phyloP scores from a whole-genome alignment of 108 stramenopile species.

The Nitzschia palea region DNA sequence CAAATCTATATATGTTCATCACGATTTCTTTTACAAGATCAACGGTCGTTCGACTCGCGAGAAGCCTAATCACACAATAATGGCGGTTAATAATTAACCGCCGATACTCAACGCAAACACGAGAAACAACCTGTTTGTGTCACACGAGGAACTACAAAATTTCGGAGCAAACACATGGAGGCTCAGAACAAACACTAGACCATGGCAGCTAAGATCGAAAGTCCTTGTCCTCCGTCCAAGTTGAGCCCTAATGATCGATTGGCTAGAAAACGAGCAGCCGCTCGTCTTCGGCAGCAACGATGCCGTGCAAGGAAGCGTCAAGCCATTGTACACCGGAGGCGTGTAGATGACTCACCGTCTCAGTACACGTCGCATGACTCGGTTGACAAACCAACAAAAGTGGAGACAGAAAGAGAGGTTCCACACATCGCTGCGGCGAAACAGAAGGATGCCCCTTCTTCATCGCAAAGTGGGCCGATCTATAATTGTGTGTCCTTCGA shows the following conservation, averaged over 20 bases:
- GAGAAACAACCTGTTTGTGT: neutral
- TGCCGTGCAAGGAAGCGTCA: slow-evolving; percentile 45
- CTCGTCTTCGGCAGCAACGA: slow-evolving; percentile 39
- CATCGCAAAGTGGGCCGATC: slow-evolving; percentile 24
- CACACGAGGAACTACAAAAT: neutral
- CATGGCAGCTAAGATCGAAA: slow-evolving; percentile 16
- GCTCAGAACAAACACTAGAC: neutral
- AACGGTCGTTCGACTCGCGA: slow-evolving; percentile 8
- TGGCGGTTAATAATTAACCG: slow-evolving; percentile 2
- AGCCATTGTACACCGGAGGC: slow-evolving; percentile 24
- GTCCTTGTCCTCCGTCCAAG: slow-evolving; percentile 11
- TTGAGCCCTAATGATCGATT: slow-evolving; percentile 26
- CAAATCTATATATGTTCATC: neutral
- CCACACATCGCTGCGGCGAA: too few relatives aligned
- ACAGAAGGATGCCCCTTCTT: neutral
- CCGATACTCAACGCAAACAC: neutral
- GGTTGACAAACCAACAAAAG: neutral
- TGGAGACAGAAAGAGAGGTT: neutral
- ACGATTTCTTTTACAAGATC: neutral
- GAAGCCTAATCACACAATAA: slow-evolving; percentile 9
- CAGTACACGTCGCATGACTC: too few relatives aligned
- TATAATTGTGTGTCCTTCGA: slow-evolving; percentile 37
- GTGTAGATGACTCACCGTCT: slow-evolving; percentile 10
- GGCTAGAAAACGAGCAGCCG: slow-evolving; percentile 37
- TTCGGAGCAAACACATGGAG: neutral